A percentile compares a stretch with the other conserved stretches of the same genome.
These are phyloP conservation scores for Cyberlindnera subsufficiens DNA, from an alignment of 805 yeast genomes.

Conservation along the genomic window DNA sequence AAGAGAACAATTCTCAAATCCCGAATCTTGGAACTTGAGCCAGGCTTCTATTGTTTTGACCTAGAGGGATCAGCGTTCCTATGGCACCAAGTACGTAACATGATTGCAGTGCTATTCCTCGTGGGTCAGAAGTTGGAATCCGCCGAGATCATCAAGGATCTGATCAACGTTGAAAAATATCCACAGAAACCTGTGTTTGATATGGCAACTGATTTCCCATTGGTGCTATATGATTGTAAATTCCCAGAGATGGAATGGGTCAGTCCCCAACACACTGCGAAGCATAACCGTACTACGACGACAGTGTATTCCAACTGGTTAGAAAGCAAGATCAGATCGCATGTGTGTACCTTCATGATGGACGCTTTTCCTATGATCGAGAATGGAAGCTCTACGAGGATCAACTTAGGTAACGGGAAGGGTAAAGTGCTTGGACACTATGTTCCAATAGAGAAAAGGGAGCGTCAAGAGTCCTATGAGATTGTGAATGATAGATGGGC, in stretches of 20 bases:
- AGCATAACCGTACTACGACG: slow-evolving; percentile 35
- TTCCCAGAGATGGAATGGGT: slow-evolving; percentile 67
- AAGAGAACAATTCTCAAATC: slow-evolving; percentile 55
- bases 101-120: slow-evolving; percentile 77
- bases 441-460: slow-evolving; percentile 51
- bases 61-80: slow-evolving; percentile 84
- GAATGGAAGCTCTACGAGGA: slow-evolving; percentile 16
- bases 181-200: slow-evolving; percentile 76
- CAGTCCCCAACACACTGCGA: slow-evolving; percentile 26
- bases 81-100: slow-evolving; percentile 98
- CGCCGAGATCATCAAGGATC: slow-evolving; percentile 47
- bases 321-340: slow-evolving; percentile 52
- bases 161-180: slow-evolving; percentile 49
- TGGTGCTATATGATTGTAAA: slow-evolving; percentile 80
- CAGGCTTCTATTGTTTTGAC: slow-evolving; percentile 62
- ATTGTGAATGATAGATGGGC: slow-evolving; percentile 60
- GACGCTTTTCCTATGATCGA: slow-evolving; percentile 11
- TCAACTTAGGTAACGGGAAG: slow-evolving; percentile 74
- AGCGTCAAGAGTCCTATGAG: slow-evolving; percentile 58
- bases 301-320: slow-evolving; percentile 45
- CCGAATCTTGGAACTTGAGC: slow-evolving; percentile 33
- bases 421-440: slow-evolving; percentile 58
- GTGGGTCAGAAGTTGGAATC: slow-evolving; percentile 75
- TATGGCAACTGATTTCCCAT: slow-evolving; percentile 87
- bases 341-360: slow-evolving; percentile 33